A percentile compares a stretch with the other conserved stretches of the same genome.
These are phyloP conservation scores for Fusarium pilosicola DNA, from an alignment of 2,329 filamentous ascomycete genomes.

Conservation along the genomic window DNA sequence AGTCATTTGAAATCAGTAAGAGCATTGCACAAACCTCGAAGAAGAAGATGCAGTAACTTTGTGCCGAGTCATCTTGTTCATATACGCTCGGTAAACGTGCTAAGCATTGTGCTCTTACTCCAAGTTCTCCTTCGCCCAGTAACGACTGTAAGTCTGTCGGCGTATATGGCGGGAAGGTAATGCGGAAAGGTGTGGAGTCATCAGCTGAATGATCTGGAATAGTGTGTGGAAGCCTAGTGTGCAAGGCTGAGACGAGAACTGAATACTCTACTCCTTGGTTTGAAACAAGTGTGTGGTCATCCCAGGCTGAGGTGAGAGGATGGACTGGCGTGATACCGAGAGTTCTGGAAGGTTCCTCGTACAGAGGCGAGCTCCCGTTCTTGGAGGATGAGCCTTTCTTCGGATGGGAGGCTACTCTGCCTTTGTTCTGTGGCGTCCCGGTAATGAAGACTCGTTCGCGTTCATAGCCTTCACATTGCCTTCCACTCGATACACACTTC, in stretches of 20 bases:
- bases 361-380: conserved; percentile 44
- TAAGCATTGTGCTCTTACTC: conserved; percentile 57
- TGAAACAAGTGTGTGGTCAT: conserved; percentile 56
- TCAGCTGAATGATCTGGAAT: conserved; percentile 41
- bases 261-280: conserved; percentile 50
- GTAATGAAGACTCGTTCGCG: conserved; percentile 72
- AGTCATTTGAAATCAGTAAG: not conserved
- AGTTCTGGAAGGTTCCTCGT: conserved; percentile 32
- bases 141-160: conserved; percentile 52
- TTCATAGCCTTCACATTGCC: conserved; percentile 70
- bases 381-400: conserved; percentile 52
- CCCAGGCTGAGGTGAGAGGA: conserved; percentile 62
- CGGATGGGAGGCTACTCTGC: conserved; percentile 67
- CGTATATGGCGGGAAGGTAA: conserved; percentile 54
- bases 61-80: conserved; percentile 45
- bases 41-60: conserved; percentile 61
- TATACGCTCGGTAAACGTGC: conserved; percentile 51
- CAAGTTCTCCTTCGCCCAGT: conserved; percentile 51
- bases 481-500: conserved; percentile 67
- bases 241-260: conserved; percentile 57
- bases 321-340: conserved; percentile 49
- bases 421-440: conserved; percentile 64
- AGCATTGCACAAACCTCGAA: conserved; percentile 58
- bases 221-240: conserved; percentile 54
- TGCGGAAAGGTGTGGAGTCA: conserved; percentile 44